A percentile compares a stretch with the other conserved stretches of the same genome.
Evolutionary conservation across 441 rosid genomes (phyloP).

Genomic region (Mallotus japonicus): DNA sequence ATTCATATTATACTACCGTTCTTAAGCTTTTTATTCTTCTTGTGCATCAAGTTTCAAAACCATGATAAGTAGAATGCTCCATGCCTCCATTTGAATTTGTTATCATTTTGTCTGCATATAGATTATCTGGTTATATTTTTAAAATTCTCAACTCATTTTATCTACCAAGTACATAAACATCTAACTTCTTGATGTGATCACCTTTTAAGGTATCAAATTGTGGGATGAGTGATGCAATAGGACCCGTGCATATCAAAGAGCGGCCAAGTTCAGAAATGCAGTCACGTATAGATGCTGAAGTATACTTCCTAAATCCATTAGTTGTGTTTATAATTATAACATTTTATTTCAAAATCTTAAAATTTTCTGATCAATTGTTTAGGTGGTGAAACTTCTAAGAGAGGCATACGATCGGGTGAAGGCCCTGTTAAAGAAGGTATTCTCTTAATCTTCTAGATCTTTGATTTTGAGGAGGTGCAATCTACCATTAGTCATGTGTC

Average conservation of each 20-base stretch:
- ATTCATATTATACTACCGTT: not conserved
- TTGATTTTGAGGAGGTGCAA: not conserved
- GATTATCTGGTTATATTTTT: not conserved
- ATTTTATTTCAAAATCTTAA: not conserved
- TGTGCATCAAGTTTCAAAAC: not conserved
- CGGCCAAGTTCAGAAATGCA: constrained; percentile 96
- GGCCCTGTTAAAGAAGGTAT: constrained; percentile 76
- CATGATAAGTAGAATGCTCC: not conserved
- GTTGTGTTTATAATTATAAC: not conserved
- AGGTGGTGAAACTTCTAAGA: constrained; percentile 93
- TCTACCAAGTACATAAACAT: not conserved
- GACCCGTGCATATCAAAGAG: constrained; percentile 94
- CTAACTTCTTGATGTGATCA: constrained; percentile 12
- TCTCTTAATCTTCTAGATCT: not conserved
- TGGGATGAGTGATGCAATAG: constrained; percentile 93
- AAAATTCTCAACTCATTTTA: not conserved
- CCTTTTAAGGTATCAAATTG: constrained; percentile 72
- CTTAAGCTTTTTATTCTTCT: not conserved
- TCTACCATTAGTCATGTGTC: not conserved
- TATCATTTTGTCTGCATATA: not conserved
- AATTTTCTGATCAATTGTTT: constrained; percentile 30
- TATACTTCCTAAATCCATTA: constrained; percentile 28
- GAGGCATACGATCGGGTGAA: constrained; percentile 95
- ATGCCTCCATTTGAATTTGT: not conserved
- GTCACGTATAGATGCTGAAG: constrained; percentile 94